These are phyloP conservation scores for Leccinum fallax DNA, from an alignment of 1,284 basidiomycete genomes.

Conservation along the genomic window DNA sequence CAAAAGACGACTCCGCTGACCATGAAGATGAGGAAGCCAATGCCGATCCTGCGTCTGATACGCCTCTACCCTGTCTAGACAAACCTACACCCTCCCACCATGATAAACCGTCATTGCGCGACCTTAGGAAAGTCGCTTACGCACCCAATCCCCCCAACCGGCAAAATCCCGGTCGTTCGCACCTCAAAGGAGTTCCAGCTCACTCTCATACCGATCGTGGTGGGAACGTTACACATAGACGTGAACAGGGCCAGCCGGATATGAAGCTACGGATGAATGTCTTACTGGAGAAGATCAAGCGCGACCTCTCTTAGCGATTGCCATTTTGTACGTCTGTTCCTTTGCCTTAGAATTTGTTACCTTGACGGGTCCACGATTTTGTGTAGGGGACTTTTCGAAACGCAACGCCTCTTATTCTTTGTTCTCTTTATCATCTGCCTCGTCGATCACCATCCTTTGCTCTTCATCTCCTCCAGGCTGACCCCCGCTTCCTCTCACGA, in stretches of 20 bases:
- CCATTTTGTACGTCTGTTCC: constrained; percentile 8
- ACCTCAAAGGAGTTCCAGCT: constrained; percentile 19
- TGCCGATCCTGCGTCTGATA: neutral
- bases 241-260: constrained; percentile 63
- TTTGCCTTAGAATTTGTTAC: neutral
- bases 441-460: constrained; percentile 46
- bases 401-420: constrained; percentile 31
- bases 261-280: constrained; percentile 80
- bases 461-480: constrained; percentile 33
- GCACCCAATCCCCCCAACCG: constrained; percentile 57
- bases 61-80: neutral
- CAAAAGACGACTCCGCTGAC: constrained; percentile 2
- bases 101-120: constrained; percentile 46
- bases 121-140: constrained; percentile 64
- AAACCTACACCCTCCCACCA: constrained; percentile 5
- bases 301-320: constrained; percentile 41
- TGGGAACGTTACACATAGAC: constrained; percentile 22
- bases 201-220: constrained; percentile 10
- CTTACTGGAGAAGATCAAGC: constrained; percentile 77
- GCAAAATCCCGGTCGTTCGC: constrained; percentile 52
- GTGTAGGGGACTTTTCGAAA: neutral
- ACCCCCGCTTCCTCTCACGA: constrained; percentile 52
- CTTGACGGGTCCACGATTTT: constrained; percentile 7
- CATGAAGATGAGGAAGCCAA: constrained; percentile 12
- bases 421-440: constrained; percentile 64